Conservation (phyloP, 331 rosid genomes). For the Malus hybrid region DNA sequence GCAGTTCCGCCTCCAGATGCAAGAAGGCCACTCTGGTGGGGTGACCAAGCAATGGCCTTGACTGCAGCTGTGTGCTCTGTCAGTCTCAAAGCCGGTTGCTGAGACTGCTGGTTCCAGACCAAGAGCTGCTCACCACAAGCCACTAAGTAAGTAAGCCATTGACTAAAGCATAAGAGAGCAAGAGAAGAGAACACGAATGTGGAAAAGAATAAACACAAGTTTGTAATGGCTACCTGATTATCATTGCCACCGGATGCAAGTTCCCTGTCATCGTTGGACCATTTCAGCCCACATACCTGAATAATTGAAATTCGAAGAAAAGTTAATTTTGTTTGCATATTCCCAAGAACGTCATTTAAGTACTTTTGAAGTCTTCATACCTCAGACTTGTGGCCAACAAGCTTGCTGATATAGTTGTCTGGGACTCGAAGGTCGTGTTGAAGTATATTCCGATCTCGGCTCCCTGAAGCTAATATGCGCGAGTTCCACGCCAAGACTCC, state of each 20-base stretch:
- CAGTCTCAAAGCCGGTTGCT: conserved; percentile 73
- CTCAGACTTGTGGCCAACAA: conserved; percentile 98
- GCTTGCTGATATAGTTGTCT: conserved; percentile 59
- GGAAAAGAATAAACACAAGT: not conserved
- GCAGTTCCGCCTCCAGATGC: conserved; percentile 99
- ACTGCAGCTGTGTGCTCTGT: conserved; percentile 97
- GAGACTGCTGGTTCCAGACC: conserved; percentile 95
- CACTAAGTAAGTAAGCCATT: not conserved
- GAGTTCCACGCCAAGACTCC: conserved; percentile 98
- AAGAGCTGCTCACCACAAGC: conserved; percentile 50
- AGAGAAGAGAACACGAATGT: not conserved
- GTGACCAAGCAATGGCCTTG: conserved; percentile 98
- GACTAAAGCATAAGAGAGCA: not conserved
- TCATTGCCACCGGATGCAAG: conserved; percentile 35
- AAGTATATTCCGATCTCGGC: conserved; percentile 86
- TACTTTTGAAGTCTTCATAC: conserved; percentile 20
- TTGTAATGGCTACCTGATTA: conserved; percentile 55
- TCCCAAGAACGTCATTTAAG: not conserved
- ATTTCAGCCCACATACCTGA: conserved; percentile 94
- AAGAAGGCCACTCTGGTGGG: conserved; percentile 87
- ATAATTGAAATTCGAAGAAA: not conserved
- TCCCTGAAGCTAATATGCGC: conserved; percentile 86
- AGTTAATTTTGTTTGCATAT: not conserved
- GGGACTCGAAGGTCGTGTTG: conserved; percentile 94
- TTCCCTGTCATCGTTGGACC: conserved; percentile 95